Evolutionary conservation across 306 rosid genomes (phyloP), one percentile per base, ranked within the genome.

Genomic region (Datisca glomerata): DNA sequence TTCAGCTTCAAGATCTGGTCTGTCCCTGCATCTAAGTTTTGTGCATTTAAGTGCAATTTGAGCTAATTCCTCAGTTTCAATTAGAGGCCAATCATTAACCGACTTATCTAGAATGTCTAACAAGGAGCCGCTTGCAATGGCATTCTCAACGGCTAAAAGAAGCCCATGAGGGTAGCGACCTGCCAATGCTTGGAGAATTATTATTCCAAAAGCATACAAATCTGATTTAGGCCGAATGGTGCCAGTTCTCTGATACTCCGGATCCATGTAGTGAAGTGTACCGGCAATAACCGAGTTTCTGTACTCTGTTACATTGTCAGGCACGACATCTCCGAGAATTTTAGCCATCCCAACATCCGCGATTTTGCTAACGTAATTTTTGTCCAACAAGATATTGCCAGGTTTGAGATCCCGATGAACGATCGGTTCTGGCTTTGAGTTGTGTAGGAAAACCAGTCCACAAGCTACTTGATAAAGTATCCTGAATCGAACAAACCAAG

Each of bases 351-450:
- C 97, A 25, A 83, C 93, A 27, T 89, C 97, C 20, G 83, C 61
- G 29, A 89, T 83, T 66, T 89, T 89, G 93, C 83, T 78, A 52
- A 80, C 80, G 43, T 57, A 74, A 44, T 89, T 80, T 54, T 57
- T 67, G 72, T 80, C 95, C 48, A 89, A 60, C 66, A 89, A 61
- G 66, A 89, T 66, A 60, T 89, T 89, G 15, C 93, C 95, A 7
- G 97, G 97, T 70, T 89, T 89, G 44, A 89, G 48, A 68, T 89
- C 97, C 59, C 97, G 78, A 53, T 89, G 97, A 33, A 89, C 87
- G 28, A 83, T 70, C 19, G 95, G 79, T 43, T 80, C 91, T 31
- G 87, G 85, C 75, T 83, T 74, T 15, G 91, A 66, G 56, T 74
- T 73, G 68, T 89, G 97, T 64, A 83, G 59, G 72, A 74, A 83